These are phyloP conservation scores for Neonectria faginata DNA, from an alignment of 2,329 filamentous ascomycete genomes.

Conservation along the genomic window DNA sequence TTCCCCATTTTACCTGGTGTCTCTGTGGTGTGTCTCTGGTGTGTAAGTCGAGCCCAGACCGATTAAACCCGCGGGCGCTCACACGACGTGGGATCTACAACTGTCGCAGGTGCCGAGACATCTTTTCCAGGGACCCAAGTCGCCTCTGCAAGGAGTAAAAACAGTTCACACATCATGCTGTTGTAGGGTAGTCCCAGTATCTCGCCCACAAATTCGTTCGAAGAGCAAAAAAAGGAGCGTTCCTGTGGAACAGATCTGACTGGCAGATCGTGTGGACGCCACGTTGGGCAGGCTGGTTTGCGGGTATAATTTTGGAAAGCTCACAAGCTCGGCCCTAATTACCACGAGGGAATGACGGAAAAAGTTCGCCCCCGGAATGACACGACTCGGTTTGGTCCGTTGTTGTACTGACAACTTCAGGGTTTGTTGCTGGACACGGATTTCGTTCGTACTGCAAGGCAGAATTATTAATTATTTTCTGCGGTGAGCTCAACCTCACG, in stretches of 20 bases:
- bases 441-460: background rate
- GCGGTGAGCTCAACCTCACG: background rate
- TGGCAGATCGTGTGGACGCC: background rate
- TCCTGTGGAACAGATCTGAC: background rate
- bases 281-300: background rate
- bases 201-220: background rate
- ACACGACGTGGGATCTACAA: background rate
- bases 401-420: background rate
- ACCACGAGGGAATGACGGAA: background rate
- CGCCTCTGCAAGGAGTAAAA: background rate
- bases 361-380: background rate
- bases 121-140: background rate
- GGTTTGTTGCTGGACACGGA: background rate
- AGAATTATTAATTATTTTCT: background rate
- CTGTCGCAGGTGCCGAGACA: background rate
- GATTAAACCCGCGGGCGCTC: background rate
- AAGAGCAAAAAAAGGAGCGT: background rate
- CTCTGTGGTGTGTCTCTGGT: background rate
- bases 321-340: background rate
- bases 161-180: background rate
- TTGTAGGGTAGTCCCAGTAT: background rate
- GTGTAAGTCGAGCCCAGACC: slow-evolving; percentile 1
- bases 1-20: background rate
- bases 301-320: background rate
- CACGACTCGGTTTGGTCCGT: background rate